Conservation (phyloP, 805 yeast species). For the Yarrowia sp. region DNA sequence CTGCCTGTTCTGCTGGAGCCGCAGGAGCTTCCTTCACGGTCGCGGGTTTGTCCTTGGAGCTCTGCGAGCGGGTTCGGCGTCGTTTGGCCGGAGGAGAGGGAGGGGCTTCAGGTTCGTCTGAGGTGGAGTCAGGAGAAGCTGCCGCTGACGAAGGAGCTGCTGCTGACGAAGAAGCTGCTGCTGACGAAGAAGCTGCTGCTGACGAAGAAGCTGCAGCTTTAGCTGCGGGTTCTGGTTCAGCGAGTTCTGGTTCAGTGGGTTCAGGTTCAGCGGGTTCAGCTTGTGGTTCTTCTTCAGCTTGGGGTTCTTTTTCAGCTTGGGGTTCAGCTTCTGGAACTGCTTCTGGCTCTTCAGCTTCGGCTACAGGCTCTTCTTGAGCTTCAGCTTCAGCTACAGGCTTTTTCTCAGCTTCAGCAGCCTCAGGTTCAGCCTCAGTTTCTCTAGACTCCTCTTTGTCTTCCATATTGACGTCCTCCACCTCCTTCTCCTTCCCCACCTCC, state of each 20-base stretch:
- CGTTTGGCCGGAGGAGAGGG: not conserved
- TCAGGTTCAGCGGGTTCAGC: not conserved
- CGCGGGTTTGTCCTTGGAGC: not conserved
- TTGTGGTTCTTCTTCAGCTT: not conserved
- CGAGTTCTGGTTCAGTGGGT: not conserved
- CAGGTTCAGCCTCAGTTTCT: not conserved
- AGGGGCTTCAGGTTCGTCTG: no score
- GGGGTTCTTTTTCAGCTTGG: no score
- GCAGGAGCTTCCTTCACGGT: not conserved
- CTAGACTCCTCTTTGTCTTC: no score
- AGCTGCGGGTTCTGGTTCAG: no score
- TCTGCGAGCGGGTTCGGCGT: conserved; percentile 6
- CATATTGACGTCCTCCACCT: not conserved
- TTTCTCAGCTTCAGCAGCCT: not conserved
- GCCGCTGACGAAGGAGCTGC: no score
- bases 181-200: no score
- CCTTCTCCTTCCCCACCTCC: not conserved
- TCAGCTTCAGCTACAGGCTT: not conserved
- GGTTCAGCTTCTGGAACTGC: not conserved
- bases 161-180: no score
- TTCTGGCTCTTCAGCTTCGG: not conserved
- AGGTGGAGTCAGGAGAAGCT: no score
- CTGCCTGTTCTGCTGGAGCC: not conserved
- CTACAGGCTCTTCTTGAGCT: not conserved
- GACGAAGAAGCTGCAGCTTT: no score